phyloP scores from a whole-genome alignment of 2,329 filamentous ascomycete genomes.

The Phialophora chinensis region DNA sequence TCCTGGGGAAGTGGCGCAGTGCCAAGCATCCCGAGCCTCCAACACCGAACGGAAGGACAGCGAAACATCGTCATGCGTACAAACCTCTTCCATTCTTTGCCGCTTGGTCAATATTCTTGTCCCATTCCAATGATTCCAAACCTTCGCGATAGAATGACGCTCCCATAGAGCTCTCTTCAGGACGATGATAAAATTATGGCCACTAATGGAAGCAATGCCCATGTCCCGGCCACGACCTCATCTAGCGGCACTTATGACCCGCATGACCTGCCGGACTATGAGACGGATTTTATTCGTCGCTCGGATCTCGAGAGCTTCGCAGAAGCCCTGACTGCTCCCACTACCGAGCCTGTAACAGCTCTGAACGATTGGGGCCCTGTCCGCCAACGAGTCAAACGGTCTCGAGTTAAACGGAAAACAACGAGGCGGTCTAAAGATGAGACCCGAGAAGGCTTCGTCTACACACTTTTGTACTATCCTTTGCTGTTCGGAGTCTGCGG shows the following conservation, averaged over 20 bases:
- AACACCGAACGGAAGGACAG: neutral
- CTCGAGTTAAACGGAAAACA: slow-evolving; percentile 51
- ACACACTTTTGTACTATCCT: slow-evolving; percentile 89
- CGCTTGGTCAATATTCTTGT: neutral
- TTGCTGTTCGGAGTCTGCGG: slow-evolving; percentile 78
- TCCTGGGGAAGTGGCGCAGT: slow-evolving; percentile 6
- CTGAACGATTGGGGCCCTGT: slow-evolving; percentile 96
- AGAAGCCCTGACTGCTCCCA: slow-evolving; percentile 79
- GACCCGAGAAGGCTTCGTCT: slow-evolving; percentile 91
- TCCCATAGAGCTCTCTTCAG: neutral
- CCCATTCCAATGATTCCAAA: neutral
- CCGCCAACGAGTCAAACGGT: slow-evolving; percentile 68
- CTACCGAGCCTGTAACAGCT: slow-evolving; percentile 78
- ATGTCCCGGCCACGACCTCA: neutral
- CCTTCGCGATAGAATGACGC: neutral
- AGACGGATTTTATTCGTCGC: slow-evolving; percentile 75
- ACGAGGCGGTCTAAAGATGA: slow-evolving; percentile 75
- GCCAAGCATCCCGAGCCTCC: slow-evolving; percentile 8
- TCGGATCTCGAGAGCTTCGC: slow-evolving; percentile 80
- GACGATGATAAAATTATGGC: slow-evolving; percentile 20
- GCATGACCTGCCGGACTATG: slow-evolving; percentile 71
- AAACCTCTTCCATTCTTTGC: neutral
- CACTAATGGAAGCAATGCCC: slow-evolving; percentile 14
- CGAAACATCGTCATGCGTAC: neutral
- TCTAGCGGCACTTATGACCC: slow-evolving; percentile 31